Base-by-base conservation (phyloP, 2,329 filamentous ascomycete species). In the Hypocreales sp. region DNA sequence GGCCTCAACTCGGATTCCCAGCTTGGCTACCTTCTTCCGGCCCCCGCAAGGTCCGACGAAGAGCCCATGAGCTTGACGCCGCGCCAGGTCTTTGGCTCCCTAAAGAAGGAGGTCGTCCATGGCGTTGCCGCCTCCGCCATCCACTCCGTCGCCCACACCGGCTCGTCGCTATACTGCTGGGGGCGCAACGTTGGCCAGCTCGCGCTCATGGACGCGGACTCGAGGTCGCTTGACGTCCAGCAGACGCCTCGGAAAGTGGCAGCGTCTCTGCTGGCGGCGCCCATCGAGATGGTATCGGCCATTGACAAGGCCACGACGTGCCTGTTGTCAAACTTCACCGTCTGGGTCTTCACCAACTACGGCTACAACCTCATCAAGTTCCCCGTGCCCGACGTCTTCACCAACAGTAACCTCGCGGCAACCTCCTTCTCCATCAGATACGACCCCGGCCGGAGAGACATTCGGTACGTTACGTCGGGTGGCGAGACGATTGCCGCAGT, bases 171-270 rank as follows among this genome's bases (percentile, higher is more conserved):
- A 2, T 98, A 81, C 46, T 92, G 83, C 3, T 98, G 92, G 64
- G 90, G 90, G 14, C 92, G 90, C 42, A 98, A 95, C 41, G 74
- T 84, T 40, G 90, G 90, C 2, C 90, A 98, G 48, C 67, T 98
- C 25, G 90, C 84, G 5, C 65, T 98, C 28, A 84, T 94, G 56
- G 90, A 94, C 48, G 87, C 90, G 1, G 87, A 95, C 52, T 92
- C 90, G 15, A 73, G 86, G 24, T 94, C 84, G 1, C 65, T 95
- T 5, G 81, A 90, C 39, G 58, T 78, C n/a, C 90, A 95, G 45
- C 56, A 67, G 13, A 73, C 71, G 1, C 90, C 90, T 15, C 72
- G 90, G 25, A 87, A 79, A 45, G 86, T 98, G 23, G 86, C 83
- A 1, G 82, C 83, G 0, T 90, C 84, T 1, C 62, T 92, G 1